Evolutionary conservation across 257 asterid species (phyloP).

Genomic region (Penstemon newberryi): DNA sequence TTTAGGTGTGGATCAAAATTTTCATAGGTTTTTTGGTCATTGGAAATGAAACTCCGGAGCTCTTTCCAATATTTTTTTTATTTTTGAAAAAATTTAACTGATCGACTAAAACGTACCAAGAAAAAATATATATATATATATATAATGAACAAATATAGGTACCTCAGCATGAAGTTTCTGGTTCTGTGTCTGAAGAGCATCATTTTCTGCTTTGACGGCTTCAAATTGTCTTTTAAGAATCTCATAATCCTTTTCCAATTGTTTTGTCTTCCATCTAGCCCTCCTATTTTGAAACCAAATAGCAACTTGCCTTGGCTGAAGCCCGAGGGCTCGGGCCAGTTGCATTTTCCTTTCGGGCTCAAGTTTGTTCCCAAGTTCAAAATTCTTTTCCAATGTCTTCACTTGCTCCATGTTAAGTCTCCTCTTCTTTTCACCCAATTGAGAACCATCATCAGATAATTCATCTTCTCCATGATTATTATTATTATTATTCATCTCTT

Average conservation of each 20-base stretch:
- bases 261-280: slow-evolving; percentile 68
- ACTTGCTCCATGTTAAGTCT: slow-evolving; percentile 60
- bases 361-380: slow-evolving; percentile 56
- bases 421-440: slow-evolving; percentile 61
- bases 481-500: slow-evolving; percentile 29
- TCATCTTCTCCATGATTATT: slow-evolving; percentile 40
- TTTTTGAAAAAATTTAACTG: neutral
- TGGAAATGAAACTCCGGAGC: too few relatives aligned
- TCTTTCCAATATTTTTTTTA: neutral
- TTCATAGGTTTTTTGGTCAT: too few relatives aligned
- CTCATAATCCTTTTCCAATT: slow-evolving; percentile 57
- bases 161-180: slow-evolving; percentile 65
- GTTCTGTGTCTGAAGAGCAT: slow-evolving; percentile 46
- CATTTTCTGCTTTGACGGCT: slow-evolving; percentile 51
- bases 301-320: slow-evolving; percentile 64
- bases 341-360: slow-evolving; percentile 66
- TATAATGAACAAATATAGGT: too few relatives aligned
- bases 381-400: slow-evolving; percentile 50
- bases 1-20: too few relatives aligned
- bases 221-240: slow-evolving; percentile 53
- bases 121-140: too few relatives aligned
- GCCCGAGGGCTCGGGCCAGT: slow-evolving; percentile 64
- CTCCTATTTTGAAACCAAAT: slow-evolving; percentile 68
- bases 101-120: too few relatives aligned
- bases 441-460: slow-evolving; percentile 56